These are phyloP conservation scores for Ogataea pilisensis DNA, from an alignment of 805 yeast genomes.

Conservation along the genomic window DNA sequence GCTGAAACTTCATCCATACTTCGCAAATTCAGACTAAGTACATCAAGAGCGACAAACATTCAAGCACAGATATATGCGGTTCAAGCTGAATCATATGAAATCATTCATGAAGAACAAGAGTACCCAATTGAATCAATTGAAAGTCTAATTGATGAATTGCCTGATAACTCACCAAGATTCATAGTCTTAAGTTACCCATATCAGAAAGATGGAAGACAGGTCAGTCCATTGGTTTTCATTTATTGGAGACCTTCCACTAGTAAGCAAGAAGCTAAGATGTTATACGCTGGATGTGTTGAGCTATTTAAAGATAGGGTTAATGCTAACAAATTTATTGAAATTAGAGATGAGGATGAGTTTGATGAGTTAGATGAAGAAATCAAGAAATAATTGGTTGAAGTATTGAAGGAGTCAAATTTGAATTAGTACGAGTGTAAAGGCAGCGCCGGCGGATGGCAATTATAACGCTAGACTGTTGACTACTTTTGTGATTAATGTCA, in stretches of 20 bases:
- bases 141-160: conserved; percentile 62
- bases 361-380: conserved; percentile 47
- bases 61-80: conserved; percentile 62
- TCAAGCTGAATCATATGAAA: conserved; percentile 50
- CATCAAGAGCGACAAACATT: conserved; percentile 57
- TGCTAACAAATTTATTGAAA: conserved; percentile 57
- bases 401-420: background rate
- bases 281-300: conserved; percentile 89
- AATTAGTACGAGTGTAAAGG: background rate
- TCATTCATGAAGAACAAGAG: conserved; percentile 40
- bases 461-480: too few species aligned
- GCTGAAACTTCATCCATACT: conserved; percentile 56
- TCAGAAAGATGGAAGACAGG: conserved; percentile 66
- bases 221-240: conserved; percentile 71
- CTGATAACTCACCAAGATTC: conserved; percentile 78
- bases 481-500: too few species aligned
- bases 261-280: conserved; percentile 79
- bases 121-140: conserved; percentile 35
- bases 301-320: conserved; percentile 74
- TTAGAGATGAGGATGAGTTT: conserved; percentile 67
- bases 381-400: conserved; percentile 9
- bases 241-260: conserved; percentile 87
- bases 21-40: conserved; percentile 68
- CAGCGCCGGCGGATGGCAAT: too few species aligned
- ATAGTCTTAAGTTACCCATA: conserved; percentile 74